Evolutionary conservation across 768 basidiomycete genomes (phyloP).

Genomic region (Collybiopsis luxurians): DNA sequence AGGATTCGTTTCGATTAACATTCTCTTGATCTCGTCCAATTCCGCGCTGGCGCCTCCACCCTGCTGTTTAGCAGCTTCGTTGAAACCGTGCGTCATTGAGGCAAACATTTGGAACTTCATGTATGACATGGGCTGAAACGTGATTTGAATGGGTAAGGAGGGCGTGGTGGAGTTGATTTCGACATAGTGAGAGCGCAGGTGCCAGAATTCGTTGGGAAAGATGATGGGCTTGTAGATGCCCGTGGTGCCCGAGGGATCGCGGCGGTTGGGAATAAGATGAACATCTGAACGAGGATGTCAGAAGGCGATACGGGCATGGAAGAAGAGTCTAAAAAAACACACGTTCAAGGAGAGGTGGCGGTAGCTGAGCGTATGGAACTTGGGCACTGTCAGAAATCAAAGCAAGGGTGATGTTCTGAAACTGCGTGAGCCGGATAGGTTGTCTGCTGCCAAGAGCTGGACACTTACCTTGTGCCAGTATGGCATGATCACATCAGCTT

Average conservation of each 20-base stretch:
- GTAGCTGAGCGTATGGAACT: conserved; percentile 52
- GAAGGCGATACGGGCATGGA: too few relatives aligned
- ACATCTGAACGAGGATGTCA: conserved; percentile 60
- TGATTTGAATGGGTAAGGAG: conserved; percentile 74
- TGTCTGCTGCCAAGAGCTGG: too few relatives aligned
- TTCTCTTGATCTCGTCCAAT: conserved; percentile 93
- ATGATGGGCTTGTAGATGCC: conserved; percentile 85
- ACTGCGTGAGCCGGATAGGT: too few relatives aligned
- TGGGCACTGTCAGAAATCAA: conserved; percentile 69
- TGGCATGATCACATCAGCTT: conserved; percentile 65
- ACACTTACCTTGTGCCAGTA: conserved; percentile 87
- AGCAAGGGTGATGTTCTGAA: conserved; percentile 85
- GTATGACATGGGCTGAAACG: conserved; percentile 81
- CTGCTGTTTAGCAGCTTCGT: conserved; percentile 79
- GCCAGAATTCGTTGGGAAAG: conserved; percentile 96
- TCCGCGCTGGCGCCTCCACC: conserved; percentile 63
- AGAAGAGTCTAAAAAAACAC: conserved; percentile 25
- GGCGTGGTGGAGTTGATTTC: conserved; percentile 86
- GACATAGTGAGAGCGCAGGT: conserved; percentile 73
- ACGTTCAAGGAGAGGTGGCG: conserved; percentile 64
- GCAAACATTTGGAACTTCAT: conserved; percentile 88
- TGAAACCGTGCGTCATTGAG: conserved; percentile 81
- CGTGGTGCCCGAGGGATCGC: conserved; percentile 62
- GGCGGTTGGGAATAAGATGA: conserved; percentile 52
- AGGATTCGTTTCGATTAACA: conserved; percentile 86